Percentiles rank a stretch among this genome's conserved stretches.
Evolutionary conservation across 768 basidiomycete genomes (phyloP).

Genomic region (Trichaptum fuscoviolaceum): DNA sequence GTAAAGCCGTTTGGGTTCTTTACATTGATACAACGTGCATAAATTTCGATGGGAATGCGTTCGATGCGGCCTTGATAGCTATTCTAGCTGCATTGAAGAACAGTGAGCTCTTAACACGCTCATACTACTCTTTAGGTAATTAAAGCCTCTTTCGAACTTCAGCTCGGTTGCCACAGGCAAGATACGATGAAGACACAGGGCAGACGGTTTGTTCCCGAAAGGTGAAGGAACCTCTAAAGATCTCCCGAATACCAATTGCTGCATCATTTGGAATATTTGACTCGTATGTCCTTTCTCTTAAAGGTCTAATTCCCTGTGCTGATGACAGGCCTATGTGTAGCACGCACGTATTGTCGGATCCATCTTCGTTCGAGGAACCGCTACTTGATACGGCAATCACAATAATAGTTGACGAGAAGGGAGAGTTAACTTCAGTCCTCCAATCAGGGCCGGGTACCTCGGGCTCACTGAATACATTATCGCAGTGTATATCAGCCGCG

Average conservation of each 20-base stretch:
- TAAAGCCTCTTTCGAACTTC: not conserved
- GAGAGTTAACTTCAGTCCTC: slow-evolving; percentile 44
- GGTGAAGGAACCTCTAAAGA: slow-evolving; percentile 37
- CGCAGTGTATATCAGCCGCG: slow-evolving; percentile 36
- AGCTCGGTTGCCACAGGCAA: slow-evolving; percentile 72
- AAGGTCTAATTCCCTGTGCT: not conserved
- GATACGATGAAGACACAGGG: slow-evolving; percentile 60
- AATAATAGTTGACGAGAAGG: slow-evolving; percentile 49
- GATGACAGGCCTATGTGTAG: slow-evolving; percentile 29
- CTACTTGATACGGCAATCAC: slow-evolving; percentile 70
- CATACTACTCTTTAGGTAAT: no score
- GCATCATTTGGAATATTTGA: slow-evolving; percentile 81
- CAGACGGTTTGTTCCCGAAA: slow-evolving; percentile 58
- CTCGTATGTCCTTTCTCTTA: slow-evolving; percentile 43
- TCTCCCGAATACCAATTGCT: slow-evolving; percentile 42
- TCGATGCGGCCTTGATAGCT: slow-evolving; percentile 85
- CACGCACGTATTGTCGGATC: slow-evolving; percentile 69
- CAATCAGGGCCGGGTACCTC: slow-evolving; percentile 47
- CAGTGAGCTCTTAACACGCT: slow-evolving; percentile 43
- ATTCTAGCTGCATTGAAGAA: slow-evolving; percentile 84
- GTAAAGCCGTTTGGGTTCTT: slow-evolving; percentile 86
- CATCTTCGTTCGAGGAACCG: slow-evolving; percentile 87
- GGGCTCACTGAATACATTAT: slow-evolving; percentile 29
- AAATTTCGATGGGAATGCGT: slow-evolving; percentile 95
- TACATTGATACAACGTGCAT: slow-evolving; percentile 94